These are phyloP conservation scores for Rhododendron simsii DNA, from an alignment of 148 eudicot genomes.

Conservation along the genomic window DNA sequence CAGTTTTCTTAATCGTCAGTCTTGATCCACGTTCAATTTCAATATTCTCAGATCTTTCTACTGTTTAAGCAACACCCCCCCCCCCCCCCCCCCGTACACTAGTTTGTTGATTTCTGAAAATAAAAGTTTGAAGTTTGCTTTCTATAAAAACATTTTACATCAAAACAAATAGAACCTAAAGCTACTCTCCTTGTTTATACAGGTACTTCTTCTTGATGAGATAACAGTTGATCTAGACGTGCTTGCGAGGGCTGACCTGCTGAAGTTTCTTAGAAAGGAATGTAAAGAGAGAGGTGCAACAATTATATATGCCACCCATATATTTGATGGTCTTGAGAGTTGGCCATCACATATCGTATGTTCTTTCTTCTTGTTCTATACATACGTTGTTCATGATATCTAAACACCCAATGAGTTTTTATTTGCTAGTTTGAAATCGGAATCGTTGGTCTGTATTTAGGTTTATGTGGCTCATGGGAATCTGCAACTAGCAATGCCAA, in stretches of 20 bases:
- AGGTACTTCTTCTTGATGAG: conserved; percentile 98
- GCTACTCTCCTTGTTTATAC: background rate
- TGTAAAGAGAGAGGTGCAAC: conserved; percentile 78
- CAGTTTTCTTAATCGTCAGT: too few species aligned
- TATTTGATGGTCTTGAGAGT: conserved; percentile 92
- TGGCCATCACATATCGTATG: conserved; percentile 95
- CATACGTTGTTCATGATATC: background rate
- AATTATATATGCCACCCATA: conserved; percentile 92
- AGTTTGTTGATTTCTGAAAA: too few species aligned
- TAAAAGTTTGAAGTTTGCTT: too few species aligned
- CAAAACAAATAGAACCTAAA: too few species aligned
- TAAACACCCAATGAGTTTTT: background rate
- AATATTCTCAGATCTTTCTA: too few species aligned
- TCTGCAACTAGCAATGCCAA: conserved; percentile 71
- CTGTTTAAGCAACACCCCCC: too few species aligned
- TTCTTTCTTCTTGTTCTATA: background rate
- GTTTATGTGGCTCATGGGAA: conserved; percentile 82
- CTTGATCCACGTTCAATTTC: too few species aligned
- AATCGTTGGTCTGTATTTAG: conserved; percentile 24
- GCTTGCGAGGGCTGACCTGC: conserved; percentile 89
- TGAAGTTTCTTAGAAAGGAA: conserved; percentile 74
- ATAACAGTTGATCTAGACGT: conserved; percentile 96
- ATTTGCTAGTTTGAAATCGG: background rate
- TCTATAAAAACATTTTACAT: too few species aligned
- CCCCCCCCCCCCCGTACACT: too few species aligned